Evolutionary conservation across 1,284 basidiomycete species (phyloP).

Genomic region (Boletus sp.): DNA sequence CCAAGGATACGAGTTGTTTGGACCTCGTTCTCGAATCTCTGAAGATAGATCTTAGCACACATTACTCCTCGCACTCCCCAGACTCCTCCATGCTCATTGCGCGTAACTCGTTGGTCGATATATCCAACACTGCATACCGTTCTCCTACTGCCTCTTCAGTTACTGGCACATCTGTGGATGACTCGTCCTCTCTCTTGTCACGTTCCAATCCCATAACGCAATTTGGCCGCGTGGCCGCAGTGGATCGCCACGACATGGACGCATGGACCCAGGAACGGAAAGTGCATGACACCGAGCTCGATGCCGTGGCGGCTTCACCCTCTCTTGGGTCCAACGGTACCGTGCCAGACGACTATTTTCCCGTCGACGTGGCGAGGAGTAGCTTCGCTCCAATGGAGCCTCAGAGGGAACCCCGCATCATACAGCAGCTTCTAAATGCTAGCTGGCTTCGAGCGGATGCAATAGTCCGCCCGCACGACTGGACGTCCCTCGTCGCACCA

Average conservation of each 20-base stretch:
- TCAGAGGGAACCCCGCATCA: background rate
- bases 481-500: slow-evolving; percentile 4
- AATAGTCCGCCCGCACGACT: background rate
- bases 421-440: background rate
- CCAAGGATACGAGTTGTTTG: slow-evolving; percentile 1
- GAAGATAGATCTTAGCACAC: background rate
- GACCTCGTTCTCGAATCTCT: background rate
- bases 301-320: slow-evolving; percentile 11
- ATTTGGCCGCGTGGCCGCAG: slow-evolving; percentile 21
- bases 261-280: slow-evolving; percentile 21
- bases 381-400: slow-evolving; percentile 11
- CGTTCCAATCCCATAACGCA: slow-evolving; percentile 13
- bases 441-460: background rate
- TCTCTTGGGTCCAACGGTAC: slow-evolving; percentile 10
- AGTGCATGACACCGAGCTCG: slow-evolving; percentile 10
- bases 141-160: background rate
- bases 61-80: slow-evolving; percentile 1
- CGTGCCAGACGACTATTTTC: slow-evolving; percentile 1
- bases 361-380: slow-evolving; percentile 3
- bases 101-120: slow-evolving; percentile 7
- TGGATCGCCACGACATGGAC: slow-evolving; percentile 27
- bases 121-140: slow-evolving; percentile 4
- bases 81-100: background rate
- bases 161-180: background rate
- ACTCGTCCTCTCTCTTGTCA: slow-evolving; percentile 7